A percentile compares a stretch with the other conserved stretches of the same genome.
Evolutionary conservation across 1,284 basidiomycete genomes (phyloP).

Genomic region (Ceratobasidium sp.): DNA sequence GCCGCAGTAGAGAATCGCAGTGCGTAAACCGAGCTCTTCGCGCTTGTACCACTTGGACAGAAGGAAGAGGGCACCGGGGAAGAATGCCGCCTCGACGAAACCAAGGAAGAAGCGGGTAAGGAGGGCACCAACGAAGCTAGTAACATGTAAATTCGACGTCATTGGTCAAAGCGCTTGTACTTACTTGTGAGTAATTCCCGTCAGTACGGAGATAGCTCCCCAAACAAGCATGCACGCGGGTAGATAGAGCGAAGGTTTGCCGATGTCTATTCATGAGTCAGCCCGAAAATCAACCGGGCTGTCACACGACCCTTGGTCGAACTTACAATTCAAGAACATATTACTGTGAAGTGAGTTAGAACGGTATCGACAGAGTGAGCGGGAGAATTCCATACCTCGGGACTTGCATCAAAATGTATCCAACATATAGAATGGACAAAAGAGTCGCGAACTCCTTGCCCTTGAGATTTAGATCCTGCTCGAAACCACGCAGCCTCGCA

Average conservation of each 20-base stretch:
- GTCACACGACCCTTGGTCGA: not conserved
- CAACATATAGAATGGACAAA: constrained; percentile 76
- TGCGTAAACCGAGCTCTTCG: constrained; percentile 71
- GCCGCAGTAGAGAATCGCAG: constrained; percentile 74
- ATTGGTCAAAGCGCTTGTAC: constrained; percentile 44
- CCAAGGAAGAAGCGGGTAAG: constrained; percentile 79
- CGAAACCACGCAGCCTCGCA: constrained; percentile 62
- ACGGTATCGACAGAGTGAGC: constrained; percentile 11
- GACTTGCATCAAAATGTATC: constrained; percentile 81
- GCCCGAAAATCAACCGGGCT: constrained; percentile 4
- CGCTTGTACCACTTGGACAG: constrained; percentile 76
- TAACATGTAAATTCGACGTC: constrained; percentile 34
- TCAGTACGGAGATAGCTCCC: constrained; percentile 70
- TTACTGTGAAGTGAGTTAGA: constrained; percentile 56
- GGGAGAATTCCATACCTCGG: constrained; percentile 62
- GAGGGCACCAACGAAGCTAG: constrained; percentile 70
- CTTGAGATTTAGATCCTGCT: constrained; percentile 67
- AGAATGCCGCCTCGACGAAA: constrained; percentile 65
- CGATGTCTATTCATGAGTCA: constrained; percentile 50
- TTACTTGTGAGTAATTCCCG: constrained; percentile 65
- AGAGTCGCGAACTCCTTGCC: constrained; percentile 73
- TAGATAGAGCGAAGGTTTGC: constrained; percentile 75
- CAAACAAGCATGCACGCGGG: constrained; percentile 73
- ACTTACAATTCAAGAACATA: constrained; percentile 67
- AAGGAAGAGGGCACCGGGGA: constrained; percentile 69